phyloP scores from a whole-genome alignment of 2,329 filamentous ascomycete species.

The Chalaropsis thielavioides region DNA sequence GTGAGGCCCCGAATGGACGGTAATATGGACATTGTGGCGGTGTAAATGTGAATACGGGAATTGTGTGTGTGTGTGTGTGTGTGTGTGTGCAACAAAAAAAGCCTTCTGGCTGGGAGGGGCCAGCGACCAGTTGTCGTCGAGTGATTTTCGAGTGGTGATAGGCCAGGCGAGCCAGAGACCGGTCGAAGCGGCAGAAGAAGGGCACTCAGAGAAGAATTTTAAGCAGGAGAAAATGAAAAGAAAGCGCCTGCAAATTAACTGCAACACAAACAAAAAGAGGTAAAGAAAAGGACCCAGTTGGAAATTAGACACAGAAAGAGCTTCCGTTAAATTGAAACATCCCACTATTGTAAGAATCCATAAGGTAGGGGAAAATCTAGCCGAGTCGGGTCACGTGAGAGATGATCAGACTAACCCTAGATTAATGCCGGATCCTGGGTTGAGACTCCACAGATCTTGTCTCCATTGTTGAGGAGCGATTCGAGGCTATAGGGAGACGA shows the following conservation, averaged over 20 bases:
- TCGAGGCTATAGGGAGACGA: no score
- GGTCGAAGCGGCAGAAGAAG: not conserved
- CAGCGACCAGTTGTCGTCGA: not conserved
- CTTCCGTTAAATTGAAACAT: not conserved
- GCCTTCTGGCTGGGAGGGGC: not conserved
- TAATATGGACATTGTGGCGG: constrained; percentile 12
- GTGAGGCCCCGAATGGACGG: constrained; percentile 13
- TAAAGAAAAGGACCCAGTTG: no score
- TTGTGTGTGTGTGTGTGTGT: not conserved
- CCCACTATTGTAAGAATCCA: not conserved
- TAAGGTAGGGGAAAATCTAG: not conserved
- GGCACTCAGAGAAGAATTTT: not conserved
- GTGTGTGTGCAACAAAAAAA: not conserved
- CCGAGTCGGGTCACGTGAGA: not conserved
- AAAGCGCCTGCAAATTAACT: not conserved
- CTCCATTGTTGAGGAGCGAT: no score
- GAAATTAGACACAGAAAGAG: not conserved
- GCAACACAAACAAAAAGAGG: not conserved
- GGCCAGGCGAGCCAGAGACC: not conserved
- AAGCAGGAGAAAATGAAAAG: not conserved
- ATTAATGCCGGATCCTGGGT: no score
- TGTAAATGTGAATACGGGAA: no score
- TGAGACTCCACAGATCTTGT: no score
- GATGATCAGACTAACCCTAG: no score
- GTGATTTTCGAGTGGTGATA: not conserved